Percentiles rank a stretch among this genome's conserved stretches.
phyloP scores from a whole-genome alignment of 2,329 filamentous ascomycete species.

The Fusarium sp. region DNA sequence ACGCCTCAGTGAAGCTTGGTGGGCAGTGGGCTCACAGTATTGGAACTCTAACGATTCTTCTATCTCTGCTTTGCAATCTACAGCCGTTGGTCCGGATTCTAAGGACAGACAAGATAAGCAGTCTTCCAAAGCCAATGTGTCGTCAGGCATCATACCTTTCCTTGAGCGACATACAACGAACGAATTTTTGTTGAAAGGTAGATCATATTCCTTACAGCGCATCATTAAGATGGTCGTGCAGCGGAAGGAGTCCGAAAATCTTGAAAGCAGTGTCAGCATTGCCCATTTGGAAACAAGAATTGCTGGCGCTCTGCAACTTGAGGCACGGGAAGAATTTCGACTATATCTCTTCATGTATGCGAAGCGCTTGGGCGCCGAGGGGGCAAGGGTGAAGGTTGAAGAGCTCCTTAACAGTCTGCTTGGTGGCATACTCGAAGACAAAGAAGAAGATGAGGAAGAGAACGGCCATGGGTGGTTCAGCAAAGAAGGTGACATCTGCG shows the following conservation, averaged over 20 bases:
- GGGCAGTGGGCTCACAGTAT: slow-evolving; percentile 97
- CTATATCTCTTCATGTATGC: slow-evolving; percentile 98
- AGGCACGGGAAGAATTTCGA: slow-evolving; percentile 90
- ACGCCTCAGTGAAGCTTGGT: slow-evolving; percentile 95
- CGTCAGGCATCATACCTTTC: slow-evolving; percentile 91
- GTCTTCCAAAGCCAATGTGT: slow-evolving; percentile 67
- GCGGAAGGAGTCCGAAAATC: slow-evolving; percentile 88
- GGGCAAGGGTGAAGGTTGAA: slow-evolving; percentile 86
- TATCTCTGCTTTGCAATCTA: slow-evolving; percentile 80
- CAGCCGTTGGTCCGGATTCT: slow-evolving; percentile 68
- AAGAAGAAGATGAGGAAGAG: slow-evolving; percentile 51
- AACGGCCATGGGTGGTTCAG: slow-evolving; percentile 69
- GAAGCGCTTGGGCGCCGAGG: slow-evolving; percentile 92
- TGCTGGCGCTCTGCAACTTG: slow-evolving; percentile 85
- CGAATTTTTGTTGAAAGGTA: slow-evolving; percentile 88
- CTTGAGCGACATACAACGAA: slow-evolving; percentile 95
- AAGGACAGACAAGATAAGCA: slow-evolving; percentile 56
- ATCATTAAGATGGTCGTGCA: slow-evolving; percentile 90
- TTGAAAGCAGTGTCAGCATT: slow-evolving; percentile 91
- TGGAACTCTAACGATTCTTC: slow-evolving; percentile 98
- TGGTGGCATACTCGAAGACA: slow-evolving; percentile 74
- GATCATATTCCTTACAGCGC: slow-evolving; percentile 89
- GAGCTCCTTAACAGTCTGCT: slow-evolving; percentile 86
- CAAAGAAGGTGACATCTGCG: slow-evolving; percentile 78
- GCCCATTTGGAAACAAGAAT: slow-evolving; percentile 95